Conservation (phyloP, 1,284 basidiomycete species). For the Irpex sp. region DNA sequence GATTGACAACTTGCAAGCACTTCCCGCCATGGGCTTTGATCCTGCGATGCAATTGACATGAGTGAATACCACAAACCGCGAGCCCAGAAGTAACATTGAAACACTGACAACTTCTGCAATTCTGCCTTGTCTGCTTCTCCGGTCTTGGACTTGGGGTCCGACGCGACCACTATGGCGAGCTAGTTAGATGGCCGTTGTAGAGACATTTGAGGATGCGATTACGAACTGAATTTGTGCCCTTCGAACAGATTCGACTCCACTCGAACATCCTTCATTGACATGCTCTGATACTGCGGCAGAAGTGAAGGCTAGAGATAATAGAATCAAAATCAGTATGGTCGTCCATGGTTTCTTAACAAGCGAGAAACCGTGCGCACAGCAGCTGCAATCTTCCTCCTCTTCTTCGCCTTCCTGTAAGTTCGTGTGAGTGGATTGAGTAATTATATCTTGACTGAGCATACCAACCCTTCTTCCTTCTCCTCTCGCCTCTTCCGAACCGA, state of each 20-base stretch:
- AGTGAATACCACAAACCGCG: neutral
- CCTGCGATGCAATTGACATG: constrained; percentile 30
- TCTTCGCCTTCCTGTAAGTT: constrained; percentile 36
- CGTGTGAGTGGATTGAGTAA: neutral
- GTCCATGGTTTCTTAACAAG: neutral
- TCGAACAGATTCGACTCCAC: constrained; percentile 64
- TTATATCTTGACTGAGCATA: neutral
- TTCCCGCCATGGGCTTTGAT: constrained; percentile 76
- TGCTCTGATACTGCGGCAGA: constrained; percentile 60
- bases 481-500: constrained; percentile 68
- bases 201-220: neutral
- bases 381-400: constrained; percentile 34
- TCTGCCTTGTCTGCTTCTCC: constrained; percentile 64
- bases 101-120: constrained; percentile 55
- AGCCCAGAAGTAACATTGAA: neutral
- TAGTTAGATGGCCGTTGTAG: neutral
- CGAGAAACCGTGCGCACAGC: neutral
- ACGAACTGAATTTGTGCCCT: constrained; percentile 69
- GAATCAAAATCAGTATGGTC: neutral
- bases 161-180: constrained; percentile 56
- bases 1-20: constrained; percentile 58
- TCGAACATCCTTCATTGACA: constrained; percentile 51
- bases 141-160: constrained; percentile 67
- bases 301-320: neutral
- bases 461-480: constrained; percentile 51